Conservation (phyloP, 768 basidiomycete genomes). For the Lyophyllum atratum region DNA sequence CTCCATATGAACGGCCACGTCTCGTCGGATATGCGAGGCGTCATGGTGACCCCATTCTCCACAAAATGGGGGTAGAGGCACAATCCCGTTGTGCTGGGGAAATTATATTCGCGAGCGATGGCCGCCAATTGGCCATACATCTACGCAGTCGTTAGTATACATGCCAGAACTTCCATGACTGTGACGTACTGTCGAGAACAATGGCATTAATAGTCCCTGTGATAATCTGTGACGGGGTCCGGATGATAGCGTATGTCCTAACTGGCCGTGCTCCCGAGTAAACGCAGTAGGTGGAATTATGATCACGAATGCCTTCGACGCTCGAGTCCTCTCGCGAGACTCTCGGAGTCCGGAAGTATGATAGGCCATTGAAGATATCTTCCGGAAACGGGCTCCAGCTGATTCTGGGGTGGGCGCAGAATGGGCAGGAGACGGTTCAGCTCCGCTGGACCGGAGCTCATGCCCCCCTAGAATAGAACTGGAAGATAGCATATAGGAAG, state of each 20-base stretch:
- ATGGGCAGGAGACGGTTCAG: constrained; percentile 9
- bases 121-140: constrained; percentile 76
- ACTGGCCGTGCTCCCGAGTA: constrained; percentile 55
- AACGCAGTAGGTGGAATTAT: constrained; percentile 66
- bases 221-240: constrained; percentile 63
- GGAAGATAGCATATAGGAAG: constrained; percentile 9
- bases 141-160: constrained; percentile 34
- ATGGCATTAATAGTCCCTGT: constrained; percentile 73
- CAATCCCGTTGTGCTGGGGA: constrained; percentile 75
- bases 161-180: background rate
- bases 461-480: constrained; percentile 15
- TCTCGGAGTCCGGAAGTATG: constrained; percentile 49
- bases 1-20: constrained; percentile 75
- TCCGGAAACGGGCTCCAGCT: constrained; percentile 39
- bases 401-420: constrained; percentile 28
- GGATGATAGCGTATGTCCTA: constrained; percentile 57
- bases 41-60: constrained; percentile 54
- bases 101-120: constrained; percentile 80
- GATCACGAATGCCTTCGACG: constrained; percentile 59
- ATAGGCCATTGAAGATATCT: constrained; percentile 56
- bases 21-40: constrained; percentile 78
- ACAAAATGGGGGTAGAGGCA: constrained; percentile 75
- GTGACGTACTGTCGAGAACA: constrained; percentile 68
- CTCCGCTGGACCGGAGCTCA: constrained; percentile 7
- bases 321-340: constrained; percentile 39